Conservation (phyloP, 2,329 filamentous ascomycete genomes). For the Coleophoma crateriformis region DNA sequence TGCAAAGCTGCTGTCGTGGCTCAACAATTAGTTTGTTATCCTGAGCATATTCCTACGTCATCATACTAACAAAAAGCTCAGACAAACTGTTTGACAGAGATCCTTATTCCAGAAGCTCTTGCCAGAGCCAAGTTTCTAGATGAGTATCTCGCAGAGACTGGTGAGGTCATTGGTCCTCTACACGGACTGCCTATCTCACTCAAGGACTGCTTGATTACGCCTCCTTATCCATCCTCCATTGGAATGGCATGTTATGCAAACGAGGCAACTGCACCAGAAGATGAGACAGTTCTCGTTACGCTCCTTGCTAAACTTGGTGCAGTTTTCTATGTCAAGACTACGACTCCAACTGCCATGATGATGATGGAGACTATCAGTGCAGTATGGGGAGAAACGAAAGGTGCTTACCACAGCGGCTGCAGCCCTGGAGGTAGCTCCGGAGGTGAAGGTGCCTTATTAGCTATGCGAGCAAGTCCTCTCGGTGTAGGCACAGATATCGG, state of each 20-base stretch:
- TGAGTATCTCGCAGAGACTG: constrained; percentile 36
- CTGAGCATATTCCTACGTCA: too few species aligned
- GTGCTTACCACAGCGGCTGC: constrained; percentile 21
- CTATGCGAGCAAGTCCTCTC: constrained; percentile 22
- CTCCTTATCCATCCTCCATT: constrained; percentile 27
- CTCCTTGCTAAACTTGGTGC: constrained; percentile 34
- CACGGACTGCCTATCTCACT: constrained; percentile 35
- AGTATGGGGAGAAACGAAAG: constrained; percentile 32
- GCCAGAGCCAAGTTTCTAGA: constrained; percentile 45
- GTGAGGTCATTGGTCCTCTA: constrained; percentile 30
- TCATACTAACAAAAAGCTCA: constrained; percentile 14
- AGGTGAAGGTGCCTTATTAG: constrained; percentile 22
- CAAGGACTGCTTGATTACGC: constrained; percentile 33
- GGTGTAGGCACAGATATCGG: constrained; percentile 26
- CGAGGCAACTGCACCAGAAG: constrained; percentile 15
- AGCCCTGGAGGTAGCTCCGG: constrained; percentile 22
- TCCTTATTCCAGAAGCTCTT: constrained; percentile 48
- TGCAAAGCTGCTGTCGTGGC: constrained; percentile 49
- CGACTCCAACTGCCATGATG: constrained; percentile 33
- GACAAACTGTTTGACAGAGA: constrained; percentile 56
- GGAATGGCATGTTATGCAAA: constrained; percentile 31
- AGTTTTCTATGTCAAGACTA: constrained; percentile 35
- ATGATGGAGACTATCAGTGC: constrained; percentile 36
- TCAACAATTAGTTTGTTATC: constrained; percentile 41
- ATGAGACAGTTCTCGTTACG: constrained; percentile 28